These are phyloP conservation scores for Eragrostis tef DNA, from an alignment of 202 grass and related monocot genomes.

Conservation along the genomic window DNA sequence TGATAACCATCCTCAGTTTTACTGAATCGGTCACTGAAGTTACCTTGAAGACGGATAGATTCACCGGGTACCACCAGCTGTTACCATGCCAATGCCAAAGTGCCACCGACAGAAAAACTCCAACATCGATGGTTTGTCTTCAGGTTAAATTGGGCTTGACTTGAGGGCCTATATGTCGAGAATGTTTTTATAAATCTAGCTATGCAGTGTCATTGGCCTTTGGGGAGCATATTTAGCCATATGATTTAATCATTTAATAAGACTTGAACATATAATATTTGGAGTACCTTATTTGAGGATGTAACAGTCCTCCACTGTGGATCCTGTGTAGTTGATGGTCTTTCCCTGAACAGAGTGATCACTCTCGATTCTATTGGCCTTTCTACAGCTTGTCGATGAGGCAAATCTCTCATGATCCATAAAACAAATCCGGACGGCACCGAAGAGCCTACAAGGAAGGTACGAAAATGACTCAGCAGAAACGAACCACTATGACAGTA, in stretches of 20 bases:
- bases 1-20: constrained; percentile 36
- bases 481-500: constrained; percentile 12
- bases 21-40: constrained; percentile 15
- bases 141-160: constrained; percentile 76
- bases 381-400: constrained; percentile 61
- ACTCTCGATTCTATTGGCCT: constrained; percentile 60
- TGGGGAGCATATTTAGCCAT: constrained; percentile 23
- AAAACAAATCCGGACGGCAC: constrained; percentile 87
- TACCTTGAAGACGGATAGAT: constrained; percentile 37
- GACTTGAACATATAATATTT: constrained; percentile 10
- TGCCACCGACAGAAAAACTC: constrained; percentile 22
- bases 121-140: constrained; percentile 34
- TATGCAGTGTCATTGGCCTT: constrained; percentile 15
- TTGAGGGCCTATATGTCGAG: constrained; percentile 62
- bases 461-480: constrained; percentile 14
- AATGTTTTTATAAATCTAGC: constrained; percentile 22
- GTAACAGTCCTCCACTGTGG: constrained; percentile 83
- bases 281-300: constrained; percentile 91
- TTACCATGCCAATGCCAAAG: constrained; percentile 37
- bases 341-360: constrained; percentile 79
- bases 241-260: not conserved
- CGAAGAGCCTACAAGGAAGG: constrained; percentile 67
- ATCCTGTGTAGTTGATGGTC: constrained; percentile 61
- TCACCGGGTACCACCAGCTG: not conserved
- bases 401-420: constrained; percentile 97